phyloP scores from a whole-genome alignment of 2,329 filamentous ascomycete species.

The Aspergillus latus region DNA sequence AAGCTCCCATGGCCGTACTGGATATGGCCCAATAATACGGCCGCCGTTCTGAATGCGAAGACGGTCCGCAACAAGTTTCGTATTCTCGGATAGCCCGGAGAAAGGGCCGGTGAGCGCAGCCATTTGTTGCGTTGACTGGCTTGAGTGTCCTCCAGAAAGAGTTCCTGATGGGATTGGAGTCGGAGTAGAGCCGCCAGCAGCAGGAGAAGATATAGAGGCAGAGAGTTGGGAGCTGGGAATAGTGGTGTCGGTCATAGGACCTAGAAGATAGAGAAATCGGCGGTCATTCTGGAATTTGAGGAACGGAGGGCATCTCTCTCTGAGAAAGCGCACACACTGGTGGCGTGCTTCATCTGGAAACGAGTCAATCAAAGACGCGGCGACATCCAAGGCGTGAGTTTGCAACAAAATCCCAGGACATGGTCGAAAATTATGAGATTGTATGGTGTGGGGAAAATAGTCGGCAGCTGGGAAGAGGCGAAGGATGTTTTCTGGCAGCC shows the following conservation, averaged over 20 bases:
- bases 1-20: constrained; percentile 45
- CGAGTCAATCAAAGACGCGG: constrained; percentile 45
- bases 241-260: constrained; percentile 33
- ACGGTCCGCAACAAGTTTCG: constrained; percentile 29
- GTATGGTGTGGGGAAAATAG: constrained; percentile 30
- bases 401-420: constrained; percentile 38
- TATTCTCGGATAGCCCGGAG: constrained; percentile 26
- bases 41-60: constrained; percentile 42
- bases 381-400: constrained; percentile 46
- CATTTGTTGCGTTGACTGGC: constrained; percentile 20
- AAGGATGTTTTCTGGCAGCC: constrained; percentile 34
- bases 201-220: constrained; percentile 33
- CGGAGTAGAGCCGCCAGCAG: constrained; percentile 32
- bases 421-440: constrained; percentile 25
- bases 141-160: constrained; percentile 19
- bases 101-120: constrained; percentile 12
- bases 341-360: constrained; percentile 46
- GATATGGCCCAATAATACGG: constrained; percentile 35
- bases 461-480: constrained; percentile 32
- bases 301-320: constrained; percentile 43
- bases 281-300: constrained; percentile 40
- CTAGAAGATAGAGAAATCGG: constrained; percentile 44
- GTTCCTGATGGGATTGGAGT: constrained; percentile 30
- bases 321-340: constrained; percentile 44
- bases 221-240: constrained; percentile 24